Percentiles rank a stretch among this genome's conserved stretches.
Conservation (phyloP, 345 rosid species). For the Ceriops tagal region DNA sequence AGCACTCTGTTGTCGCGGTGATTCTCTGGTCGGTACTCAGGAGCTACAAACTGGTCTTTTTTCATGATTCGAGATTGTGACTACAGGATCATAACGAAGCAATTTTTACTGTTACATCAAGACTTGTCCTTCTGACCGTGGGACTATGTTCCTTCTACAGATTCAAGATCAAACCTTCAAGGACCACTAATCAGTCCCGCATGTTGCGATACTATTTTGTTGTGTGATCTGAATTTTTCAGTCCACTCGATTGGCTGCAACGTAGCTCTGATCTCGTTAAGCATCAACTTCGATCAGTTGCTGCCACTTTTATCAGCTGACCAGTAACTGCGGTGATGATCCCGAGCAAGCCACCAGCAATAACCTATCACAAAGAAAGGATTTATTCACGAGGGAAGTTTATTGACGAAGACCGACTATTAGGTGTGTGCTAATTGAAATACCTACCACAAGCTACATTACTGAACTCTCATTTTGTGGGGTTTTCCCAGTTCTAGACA, state of each 20-base stretch:
- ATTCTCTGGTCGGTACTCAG: too few relatives aligned
- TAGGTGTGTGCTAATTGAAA: not conserved
- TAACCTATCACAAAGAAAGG: constrained; percentile 42
- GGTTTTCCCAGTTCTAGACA: too few relatives aligned
- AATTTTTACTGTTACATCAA: too few relatives aligned
- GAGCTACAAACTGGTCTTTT: too few relatives aligned
- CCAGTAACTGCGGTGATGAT: constrained; percentile 51
- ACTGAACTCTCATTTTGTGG: too few relatives aligned
- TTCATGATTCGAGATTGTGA: too few relatives aligned
- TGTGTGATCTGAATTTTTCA: not conserved
- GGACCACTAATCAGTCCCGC: not conserved
- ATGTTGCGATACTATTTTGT: not conserved
- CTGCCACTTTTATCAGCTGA: constrained; percentile 36
- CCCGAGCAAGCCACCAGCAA: constrained; percentile 80
- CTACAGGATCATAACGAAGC: too few relatives aligned
- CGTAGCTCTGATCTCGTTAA: not conserved
- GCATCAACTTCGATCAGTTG: constrained; percentile 24
- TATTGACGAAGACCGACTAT: not conserved
- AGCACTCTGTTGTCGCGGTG: too few relatives aligned
- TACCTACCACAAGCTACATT: not conserved
- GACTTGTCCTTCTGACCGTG: too few relatives aligned
- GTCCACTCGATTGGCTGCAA: not conserved
- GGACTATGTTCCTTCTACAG: too few relatives aligned
- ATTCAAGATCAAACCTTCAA: not conserved
- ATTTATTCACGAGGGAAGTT: not conserved